phyloP scores from a whole-genome alignment of 345 rosid genomes.

The Stellera chamaejasme region DNA sequence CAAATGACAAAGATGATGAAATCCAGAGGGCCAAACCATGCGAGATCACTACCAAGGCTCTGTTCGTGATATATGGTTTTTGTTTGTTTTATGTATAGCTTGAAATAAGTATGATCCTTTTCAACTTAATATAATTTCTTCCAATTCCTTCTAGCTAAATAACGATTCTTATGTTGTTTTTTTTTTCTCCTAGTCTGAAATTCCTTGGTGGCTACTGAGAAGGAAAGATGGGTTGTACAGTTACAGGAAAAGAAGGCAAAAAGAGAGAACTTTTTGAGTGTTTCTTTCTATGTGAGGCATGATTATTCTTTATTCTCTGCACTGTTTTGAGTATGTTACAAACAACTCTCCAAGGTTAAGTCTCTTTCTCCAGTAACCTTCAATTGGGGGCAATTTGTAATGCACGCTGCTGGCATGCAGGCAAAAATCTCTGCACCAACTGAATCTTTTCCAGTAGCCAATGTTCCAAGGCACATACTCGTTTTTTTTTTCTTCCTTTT shows the following conservation, averaged over 20 bases:
- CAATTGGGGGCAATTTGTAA: slow-evolving; percentile 6
- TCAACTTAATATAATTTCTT: neutral
- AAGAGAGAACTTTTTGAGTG: slow-evolving; percentile 2
- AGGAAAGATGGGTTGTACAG: slow-evolving; percentile 27
- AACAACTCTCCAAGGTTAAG: slow-evolving; percentile 11
- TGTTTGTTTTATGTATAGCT: slow-evolving; percentile 20
- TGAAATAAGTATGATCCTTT: neutral
- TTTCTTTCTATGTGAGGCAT: slow-evolving; percentile 4
- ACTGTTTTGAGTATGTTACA: slow-evolving; percentile 1
- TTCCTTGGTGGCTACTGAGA: slow-evolving; percentile 8
- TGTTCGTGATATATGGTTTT: slow-evolving; percentile 48
- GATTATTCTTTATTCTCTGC: slow-evolving; percentile 3
- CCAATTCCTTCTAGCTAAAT: neutral
- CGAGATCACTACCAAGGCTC: slow-evolving; percentile 69
- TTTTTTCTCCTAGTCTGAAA: slow-evolving; percentile 17
- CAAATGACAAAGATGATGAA: slow-evolving; percentile 70
- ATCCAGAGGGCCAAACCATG: slow-evolving; percentile 38
- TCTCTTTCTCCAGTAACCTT: slow-evolving; percentile 23
- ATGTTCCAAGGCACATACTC: neutral
- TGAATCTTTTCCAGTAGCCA: slow-evolving; percentile 5
- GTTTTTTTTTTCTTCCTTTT: too few species aligned
- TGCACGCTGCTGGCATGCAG: slow-evolving; percentile 11
- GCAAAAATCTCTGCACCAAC: neutral
- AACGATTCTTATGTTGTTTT: neutral
- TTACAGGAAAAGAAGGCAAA: slow-evolving; percentile 9